Conservation (phyloP, 768 basidiomycete genomes). For the Boletus sp. region DNA sequence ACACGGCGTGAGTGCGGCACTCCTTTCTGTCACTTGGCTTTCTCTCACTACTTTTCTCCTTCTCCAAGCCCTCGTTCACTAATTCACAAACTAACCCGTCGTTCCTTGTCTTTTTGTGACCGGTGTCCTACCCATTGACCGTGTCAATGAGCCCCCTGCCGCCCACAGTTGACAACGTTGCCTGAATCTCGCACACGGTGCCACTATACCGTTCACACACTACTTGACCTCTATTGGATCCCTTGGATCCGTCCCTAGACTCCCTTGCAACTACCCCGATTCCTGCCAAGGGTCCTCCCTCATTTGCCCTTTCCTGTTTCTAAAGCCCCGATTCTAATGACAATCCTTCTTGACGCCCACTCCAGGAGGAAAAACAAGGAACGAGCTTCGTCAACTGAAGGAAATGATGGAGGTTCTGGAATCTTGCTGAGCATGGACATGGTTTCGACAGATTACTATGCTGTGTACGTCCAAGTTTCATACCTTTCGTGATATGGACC, state of each 20-base stretch:
- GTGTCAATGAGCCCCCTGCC: conserved; percentile 12
- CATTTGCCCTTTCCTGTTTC: neutral
- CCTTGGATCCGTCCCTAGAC: neutral
- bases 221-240: neutral
- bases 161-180: conserved; percentile 4
- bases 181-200: conserved; percentile 22
- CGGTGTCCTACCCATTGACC: neutral
- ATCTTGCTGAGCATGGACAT: conserved; percentile 56
- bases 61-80: neutral
- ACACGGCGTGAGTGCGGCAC: neutral
- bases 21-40: conserved; percentile 5
- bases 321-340: conserved; percentile 7
- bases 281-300: neutral
- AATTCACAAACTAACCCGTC: neutral
- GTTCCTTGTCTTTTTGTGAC: neutral
- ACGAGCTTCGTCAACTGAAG: conserved; percentile 31
- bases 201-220: conserved; percentile 6
- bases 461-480: conserved; percentile 42
- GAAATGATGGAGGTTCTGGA: conserved; percentile 49
- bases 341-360: conserved; percentile 1
- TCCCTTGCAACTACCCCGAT: neutral
- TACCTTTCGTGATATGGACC: neutral
- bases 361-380: conserved; percentile 9
- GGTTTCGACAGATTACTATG: conserved; percentile 49
- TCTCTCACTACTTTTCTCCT: neutral